These are phyloP conservation scores for Eutrema japonicum DNA, from an alignment of 345 rosid genomes.

Conservation along the genomic window DNA sequence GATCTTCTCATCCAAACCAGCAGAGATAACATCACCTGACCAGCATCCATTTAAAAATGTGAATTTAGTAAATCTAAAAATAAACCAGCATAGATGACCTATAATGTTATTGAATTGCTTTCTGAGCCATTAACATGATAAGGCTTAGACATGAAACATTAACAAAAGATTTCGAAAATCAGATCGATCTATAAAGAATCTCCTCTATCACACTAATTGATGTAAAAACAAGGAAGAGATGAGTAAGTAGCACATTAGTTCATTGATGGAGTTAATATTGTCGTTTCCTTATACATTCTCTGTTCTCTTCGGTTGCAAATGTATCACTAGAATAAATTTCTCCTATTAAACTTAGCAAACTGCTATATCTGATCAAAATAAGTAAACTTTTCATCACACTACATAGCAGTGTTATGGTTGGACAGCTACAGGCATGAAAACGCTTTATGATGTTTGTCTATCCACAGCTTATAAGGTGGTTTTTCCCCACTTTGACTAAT, in stretches of 20 bases:
- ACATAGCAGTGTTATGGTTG: not conserved
- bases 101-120: no score
- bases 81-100: no score
- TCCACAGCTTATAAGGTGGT: not conserved
- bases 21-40: no score
- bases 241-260: not conserved
- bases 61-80: slow-evolving; percentile 32
- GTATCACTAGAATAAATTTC: not conserved
- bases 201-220: not conserved
- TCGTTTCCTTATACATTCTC: not conserved
- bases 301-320: not conserved
- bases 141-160: not conserved
- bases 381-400: not conserved
- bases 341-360: not conserved
- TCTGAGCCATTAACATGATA: no score
- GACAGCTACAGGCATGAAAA: not conserved
- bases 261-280: not conserved
- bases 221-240: not conserved
- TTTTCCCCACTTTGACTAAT: not conserved
- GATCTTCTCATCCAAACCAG: no score
- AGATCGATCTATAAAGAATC: not conserved
- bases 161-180: not conserved
- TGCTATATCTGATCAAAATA: not conserved
- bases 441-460: not conserved
- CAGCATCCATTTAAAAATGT: not conserved